Conservation (phyloP, 2,329 filamentous ascomycete genomes). For the Neospermospora avenae region DNA sequence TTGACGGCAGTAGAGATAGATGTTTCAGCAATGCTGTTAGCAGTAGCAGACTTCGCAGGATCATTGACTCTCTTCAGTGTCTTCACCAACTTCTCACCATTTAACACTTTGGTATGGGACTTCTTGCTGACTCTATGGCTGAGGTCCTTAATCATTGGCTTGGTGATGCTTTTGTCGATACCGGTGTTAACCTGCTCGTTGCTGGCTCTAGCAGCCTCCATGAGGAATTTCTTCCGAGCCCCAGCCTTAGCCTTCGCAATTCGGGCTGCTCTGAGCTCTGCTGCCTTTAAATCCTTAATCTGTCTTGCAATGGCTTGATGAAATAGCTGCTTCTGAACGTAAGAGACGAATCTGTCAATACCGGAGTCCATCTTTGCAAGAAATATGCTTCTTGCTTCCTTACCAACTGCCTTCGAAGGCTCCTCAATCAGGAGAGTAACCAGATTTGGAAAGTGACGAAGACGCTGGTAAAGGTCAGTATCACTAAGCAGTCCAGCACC, state of each 20-base stretch:
- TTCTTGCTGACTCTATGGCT: no score
- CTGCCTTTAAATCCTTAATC: neutral
- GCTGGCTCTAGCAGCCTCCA: no score
- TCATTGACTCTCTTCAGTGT: no score
- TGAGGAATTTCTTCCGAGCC: no score
- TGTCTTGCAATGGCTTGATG: neutral
- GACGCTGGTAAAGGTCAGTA: neutral
- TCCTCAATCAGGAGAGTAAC: neutral
- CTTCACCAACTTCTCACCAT: no score
- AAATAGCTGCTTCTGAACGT: neutral
- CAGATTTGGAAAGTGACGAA: neutral
- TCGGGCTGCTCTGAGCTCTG: neutral
- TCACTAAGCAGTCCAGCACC: neutral
- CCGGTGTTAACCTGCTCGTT: no score
- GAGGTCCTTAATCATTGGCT: no score
- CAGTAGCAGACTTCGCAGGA: no score
- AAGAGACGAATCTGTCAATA: neutral
- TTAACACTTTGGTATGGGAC: no score
- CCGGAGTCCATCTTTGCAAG: neutral
- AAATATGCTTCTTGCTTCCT: neutral
- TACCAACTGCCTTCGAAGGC: neutral
- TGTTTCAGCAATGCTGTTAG: neutral
- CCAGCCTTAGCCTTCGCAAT: no score
- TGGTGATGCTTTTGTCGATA: no score
- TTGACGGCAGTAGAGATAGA: neutral